Evolutionary conservation across 495 filamentous ascomycete genomes (phyloP).

Genomic region (Hypomontagnella submonticulosa): DNA sequence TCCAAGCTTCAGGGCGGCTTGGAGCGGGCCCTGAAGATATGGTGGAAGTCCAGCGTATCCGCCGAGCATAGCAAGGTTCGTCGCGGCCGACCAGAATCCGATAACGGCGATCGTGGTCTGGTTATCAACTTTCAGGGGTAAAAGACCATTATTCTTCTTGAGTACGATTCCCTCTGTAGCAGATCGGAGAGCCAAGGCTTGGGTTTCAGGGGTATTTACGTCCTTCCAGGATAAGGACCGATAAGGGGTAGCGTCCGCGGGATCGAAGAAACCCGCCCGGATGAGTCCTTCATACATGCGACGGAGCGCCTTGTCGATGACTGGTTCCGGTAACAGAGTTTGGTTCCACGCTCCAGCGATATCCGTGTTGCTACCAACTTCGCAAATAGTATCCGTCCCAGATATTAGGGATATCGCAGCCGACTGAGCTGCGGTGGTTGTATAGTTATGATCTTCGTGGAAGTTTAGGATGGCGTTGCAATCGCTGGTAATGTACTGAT

Average conservation of each 20-base stretch:
- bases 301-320: slow-evolving; percentile 49
- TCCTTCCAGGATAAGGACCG: slow-evolving; percentile 47
- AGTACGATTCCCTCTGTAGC: slow-evolving; percentile 52
- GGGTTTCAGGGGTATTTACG: slow-evolving; percentile 44
- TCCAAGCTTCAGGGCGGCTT: slow-evolving; percentile 49
- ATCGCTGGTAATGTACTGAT: slow-evolving; percentile 57
- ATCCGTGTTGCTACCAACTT: slow-evolving; percentile 45
- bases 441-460: slow-evolving; percentile 52
- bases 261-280: slow-evolving; percentile 53
- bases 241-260: slow-evolving; percentile 40
- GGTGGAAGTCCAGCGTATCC: slow-evolving; percentile 55
- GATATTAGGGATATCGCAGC: slow-evolving; percentile 51
- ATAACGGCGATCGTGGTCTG: slow-evolving; percentile 52
- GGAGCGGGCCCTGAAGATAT: slow-evolving; percentile 49
- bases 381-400: slow-evolving; percentile 54
- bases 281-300: slow-evolving; percentile 52
- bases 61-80: slow-evolving; percentile 49
- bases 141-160: slow-evolving; percentile 54
- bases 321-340: slow-evolving; percentile 43
- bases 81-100: slow-evolving; percentile 54
- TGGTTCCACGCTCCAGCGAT: slow-evolving; percentile 48
- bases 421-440: slow-evolving; percentile 45
- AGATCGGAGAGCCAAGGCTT: slow-evolving; percentile 48
- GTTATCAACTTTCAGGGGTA: slow-evolving; percentile 46
- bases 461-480: slow-evolving; percentile 59